Conservation (phyloP, 2,329 filamentous ascomycete species). For the Sclerotinia subarctica region DNA sequence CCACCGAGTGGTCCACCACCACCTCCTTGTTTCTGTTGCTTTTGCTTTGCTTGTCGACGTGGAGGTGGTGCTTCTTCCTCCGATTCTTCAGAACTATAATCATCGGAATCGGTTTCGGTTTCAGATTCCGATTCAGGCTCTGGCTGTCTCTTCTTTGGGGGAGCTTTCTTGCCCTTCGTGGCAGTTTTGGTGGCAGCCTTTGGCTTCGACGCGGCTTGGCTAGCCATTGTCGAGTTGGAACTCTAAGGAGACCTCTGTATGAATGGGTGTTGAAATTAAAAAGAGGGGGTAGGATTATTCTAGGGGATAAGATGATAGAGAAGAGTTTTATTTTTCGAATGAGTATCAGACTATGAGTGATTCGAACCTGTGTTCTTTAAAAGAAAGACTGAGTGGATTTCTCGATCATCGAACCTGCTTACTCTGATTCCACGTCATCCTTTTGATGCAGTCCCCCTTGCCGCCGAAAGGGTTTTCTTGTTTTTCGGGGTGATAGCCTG, state of each 20-base stretch:
- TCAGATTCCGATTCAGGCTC: slow-evolving; percentile 11
- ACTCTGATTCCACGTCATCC: slow-evolving; percentile 17
- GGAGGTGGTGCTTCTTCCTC: slow-evolving; percentile 19
- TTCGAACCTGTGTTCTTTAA: slow-evolving; percentile 17
- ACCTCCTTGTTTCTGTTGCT: slow-evolving; percentile 10
- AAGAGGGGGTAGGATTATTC: not conserved
- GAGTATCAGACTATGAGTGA: slow-evolving; percentile 6
- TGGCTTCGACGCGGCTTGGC: slow-evolving; percentile 14
- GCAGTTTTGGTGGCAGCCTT: slow-evolving; percentile 17
- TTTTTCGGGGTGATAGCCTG: slow-evolving; percentile 11
- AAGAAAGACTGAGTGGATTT: slow-evolving; percentile 16
- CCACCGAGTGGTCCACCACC: slow-evolving; percentile 17
- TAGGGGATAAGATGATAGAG: not conserved
- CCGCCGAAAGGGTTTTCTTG: slow-evolving; percentile 8
- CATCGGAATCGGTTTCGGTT: slow-evolving; percentile 16
- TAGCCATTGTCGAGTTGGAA: slow-evolving; percentile 9
- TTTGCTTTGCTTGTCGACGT: slow-evolving; percentile 16
- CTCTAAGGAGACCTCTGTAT: slow-evolving; percentile 4
- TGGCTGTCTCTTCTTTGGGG: slow-evolving; percentile 10
- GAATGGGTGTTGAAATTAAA: not conserved
- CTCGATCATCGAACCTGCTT: slow-evolving; percentile 8
- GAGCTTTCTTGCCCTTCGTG: slow-evolving; percentile 15
- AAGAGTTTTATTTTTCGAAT: not conserved
- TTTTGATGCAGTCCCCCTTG: not conserved
- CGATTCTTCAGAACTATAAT: slow-evolving; percentile 13